Conservation (phyloP, 768 basidiomycete species). For the button mushroom (Agaricus bisporus) region DNA sequence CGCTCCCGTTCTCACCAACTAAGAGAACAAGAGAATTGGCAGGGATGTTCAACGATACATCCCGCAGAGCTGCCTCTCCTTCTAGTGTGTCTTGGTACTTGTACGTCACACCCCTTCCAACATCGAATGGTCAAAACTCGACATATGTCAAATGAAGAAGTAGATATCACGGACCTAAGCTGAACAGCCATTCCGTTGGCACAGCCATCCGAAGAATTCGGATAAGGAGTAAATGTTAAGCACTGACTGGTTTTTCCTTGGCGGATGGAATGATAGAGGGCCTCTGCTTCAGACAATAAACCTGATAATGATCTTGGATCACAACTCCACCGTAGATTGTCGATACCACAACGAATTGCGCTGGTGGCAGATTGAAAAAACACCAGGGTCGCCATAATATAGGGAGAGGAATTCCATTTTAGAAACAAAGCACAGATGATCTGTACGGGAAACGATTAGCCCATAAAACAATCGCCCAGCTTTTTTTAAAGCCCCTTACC, state of each 20-base stretch:
- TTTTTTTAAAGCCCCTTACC: constrained; percentile 17
- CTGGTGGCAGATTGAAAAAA: constrained; percentile 27
- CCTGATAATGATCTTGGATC: constrained; percentile 8
- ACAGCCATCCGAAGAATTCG: constrained; percentile 5
- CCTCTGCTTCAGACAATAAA: constrained; percentile 13
- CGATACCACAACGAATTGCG: constrained; percentile 14
- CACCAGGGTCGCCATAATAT: constrained; percentile 25
- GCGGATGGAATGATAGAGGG: constrained; percentile 16
- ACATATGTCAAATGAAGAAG: neutral
- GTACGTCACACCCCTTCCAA: constrained; percentile 14
- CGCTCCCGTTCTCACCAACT: constrained; percentile 40
- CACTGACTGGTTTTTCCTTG: neutral
- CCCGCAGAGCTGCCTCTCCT: constrained; percentile 18
- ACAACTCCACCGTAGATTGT: constrained; percentile 1
- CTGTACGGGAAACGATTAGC: constrained; percentile 4
- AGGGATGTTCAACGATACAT: constrained; percentile 31
- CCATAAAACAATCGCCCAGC: neutral
- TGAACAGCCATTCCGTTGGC: constrained; percentile 20
- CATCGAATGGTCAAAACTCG: neutral
- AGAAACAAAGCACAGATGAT: constrained; percentile 19
- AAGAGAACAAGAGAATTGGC: constrained; percentile 38
- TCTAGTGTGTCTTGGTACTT: constrained; percentile 6
- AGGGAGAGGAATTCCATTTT: constrained; percentile 19
- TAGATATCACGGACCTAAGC: constrained; percentile 15
- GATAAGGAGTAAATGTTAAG: constrained; percentile 1